phyloP scores from a whole-genome alignment of 139 green algal species.

The Zygnema circumcarinatum region DNA sequence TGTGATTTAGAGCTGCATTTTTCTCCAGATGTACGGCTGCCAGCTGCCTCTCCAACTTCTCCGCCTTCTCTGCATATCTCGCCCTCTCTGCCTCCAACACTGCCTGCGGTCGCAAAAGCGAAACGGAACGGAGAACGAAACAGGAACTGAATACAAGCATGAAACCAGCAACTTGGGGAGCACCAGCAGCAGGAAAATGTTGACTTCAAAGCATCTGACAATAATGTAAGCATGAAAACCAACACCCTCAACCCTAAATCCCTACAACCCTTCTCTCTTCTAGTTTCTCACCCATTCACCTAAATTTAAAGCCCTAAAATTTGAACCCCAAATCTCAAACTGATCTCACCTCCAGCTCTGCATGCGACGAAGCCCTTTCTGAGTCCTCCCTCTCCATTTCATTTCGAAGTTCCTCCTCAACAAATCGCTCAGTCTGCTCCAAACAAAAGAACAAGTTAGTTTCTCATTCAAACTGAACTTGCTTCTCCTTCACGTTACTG shows the following conservation, averaged over 20 bases:
- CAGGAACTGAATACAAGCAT: too few species aligned
- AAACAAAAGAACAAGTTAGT: not conserved
- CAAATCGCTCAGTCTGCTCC: not conserved
- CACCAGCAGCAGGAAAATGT: too few species aligned
- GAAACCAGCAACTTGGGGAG: too few species aligned
- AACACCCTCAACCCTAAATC: too few species aligned
- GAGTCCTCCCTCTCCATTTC: not conserved
- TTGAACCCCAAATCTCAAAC: too few species aligned
- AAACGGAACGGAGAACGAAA: too few species aligned
- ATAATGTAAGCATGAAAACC: too few species aligned
- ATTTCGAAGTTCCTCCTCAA: not conserved
- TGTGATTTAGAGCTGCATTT: not conserved
- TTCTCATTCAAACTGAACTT: not conserved
- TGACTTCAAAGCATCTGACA: too few species aligned
- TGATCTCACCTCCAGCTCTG: not conserved
- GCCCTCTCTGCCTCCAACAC: not conserved
- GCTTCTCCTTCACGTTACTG: not conserved
- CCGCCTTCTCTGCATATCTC: not conserved
- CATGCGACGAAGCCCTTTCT: not conserved
- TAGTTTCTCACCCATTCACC: not conserved
- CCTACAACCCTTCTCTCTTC: too few species aligned
- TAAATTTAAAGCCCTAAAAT: not conserved
- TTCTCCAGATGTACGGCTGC: not conserved
- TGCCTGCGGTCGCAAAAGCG: too few species aligned
- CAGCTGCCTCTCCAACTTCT: not conserved